Base-by-base conservation (phyloP, 495 filamentous ascomycete genomes). In the Thozetella sp. region DNA sequence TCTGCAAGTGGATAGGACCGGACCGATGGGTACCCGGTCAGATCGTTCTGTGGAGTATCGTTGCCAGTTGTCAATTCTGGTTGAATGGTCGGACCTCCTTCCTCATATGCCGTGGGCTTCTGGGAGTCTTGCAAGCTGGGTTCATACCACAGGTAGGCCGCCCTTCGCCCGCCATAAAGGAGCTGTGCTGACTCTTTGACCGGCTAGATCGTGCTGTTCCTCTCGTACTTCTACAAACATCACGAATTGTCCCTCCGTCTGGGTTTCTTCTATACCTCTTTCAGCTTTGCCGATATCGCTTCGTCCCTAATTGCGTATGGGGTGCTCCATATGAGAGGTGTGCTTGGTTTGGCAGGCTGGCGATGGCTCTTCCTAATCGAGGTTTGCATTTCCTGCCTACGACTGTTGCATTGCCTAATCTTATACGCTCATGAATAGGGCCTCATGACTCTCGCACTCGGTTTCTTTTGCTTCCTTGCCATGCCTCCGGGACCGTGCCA, bases 21-120 rank as follows among this genome's bases (percentile, higher is more conserved):
- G 92, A 96, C 68, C 82, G 85, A 27, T 96, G 92, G 90, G 93
- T 97, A 54, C 91, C 92, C 0, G 74, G 88, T 24, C 91, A 94
- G 63, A 94, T 94, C 83, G 74, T 92, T 0, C 78, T 81, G 2
- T 96, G 91, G 90, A 90, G 86, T 65, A 61, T 93, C 10, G 85
- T 93, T 34, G 90, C 90, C 0, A 73, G 77, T 22, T 81, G 76
- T 46, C 90, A 94, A 70, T 85, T 89, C 11, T 87, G 86, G 57
- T 66, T 96, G 11, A 78, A 69, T 27, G 85, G 86, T 1, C 76
- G 80, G n/a, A 63, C 68, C 0, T 84, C 85, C 0, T 96, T 91
- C 68, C 87, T 85, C 53, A 75, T 80, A 12, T 84, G 78, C 60
- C 80, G 92, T 46, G 80, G 85, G 15, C 66, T 94, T 20, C 76